Base-by-base conservation (phyloP, 2,329 filamentous ascomycete species). In the Penicillium sp. region DNA sequence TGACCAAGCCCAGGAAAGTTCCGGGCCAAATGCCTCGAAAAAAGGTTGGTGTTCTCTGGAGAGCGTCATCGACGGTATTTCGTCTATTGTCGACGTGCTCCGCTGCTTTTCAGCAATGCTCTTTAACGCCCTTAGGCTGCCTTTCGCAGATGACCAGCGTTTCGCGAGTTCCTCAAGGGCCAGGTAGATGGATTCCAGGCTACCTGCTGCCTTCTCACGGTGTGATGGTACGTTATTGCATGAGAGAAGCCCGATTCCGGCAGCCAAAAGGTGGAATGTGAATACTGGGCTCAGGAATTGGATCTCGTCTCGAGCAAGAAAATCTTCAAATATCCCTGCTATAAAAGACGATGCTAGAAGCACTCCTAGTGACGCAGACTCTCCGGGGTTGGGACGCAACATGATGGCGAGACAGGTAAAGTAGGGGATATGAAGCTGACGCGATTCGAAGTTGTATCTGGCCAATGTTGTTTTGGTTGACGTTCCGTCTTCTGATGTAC, bases 321-420 rank as follows among this genome's bases (percentile, higher is more conserved):
- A 72, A 42, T 72, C 70, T 53, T 73, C 70, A 34, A 72, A 73
- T 5, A 74, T 72, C 3, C 69, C 67, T 5, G 69, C 69, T 24
- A 72, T 54, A 35, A 69, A 72, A 1, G 71, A 72, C 0, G 71
- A 71, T 15, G 71, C 69, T 6, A 74, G 61, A 4, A 73, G 56
- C 4, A 67, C 64, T 4, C 66, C 67, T 9, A 66, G 58, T 5
- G 71, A 72, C 1, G 68, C 64, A 2, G 64, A 57, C 13, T 58
- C 54, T 15, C 54, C 53, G 2, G 57, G 52, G 17, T 40, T 48
- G 3, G 60, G 55, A 12, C 70, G 65, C 53, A 68, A 69, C 7
- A 74, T 51, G 28, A 74, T 72, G 9, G 67, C 58, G 1, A 74
- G 56, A 2, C 64, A 64, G n/a, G 63, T 65, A 40, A 73, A 72